Percentiles rank a stretch among this genome's conserved stretches.
Evolutionary conservation across 331 rosid species (phyloP).

Genomic region (Ulmus americana): DNA sequence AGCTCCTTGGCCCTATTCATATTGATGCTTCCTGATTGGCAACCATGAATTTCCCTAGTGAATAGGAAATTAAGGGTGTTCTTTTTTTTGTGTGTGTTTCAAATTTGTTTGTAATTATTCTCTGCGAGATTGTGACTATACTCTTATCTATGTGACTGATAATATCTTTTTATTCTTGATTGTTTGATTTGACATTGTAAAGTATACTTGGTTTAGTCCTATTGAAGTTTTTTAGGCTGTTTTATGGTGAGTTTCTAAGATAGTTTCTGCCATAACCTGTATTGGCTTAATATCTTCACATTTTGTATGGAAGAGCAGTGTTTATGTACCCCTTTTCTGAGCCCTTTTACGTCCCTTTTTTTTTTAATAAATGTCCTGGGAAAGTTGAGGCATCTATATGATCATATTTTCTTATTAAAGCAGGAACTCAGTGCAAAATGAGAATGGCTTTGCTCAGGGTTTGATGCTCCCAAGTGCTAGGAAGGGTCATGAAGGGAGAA

Average conservation of each 20-base stretch:
- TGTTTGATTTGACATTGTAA: neutral
- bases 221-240: neutral
- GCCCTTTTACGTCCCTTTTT: too few relatives aligned
- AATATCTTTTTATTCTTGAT: neutral
- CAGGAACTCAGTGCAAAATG: constrained; percentile 31
- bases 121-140: too few relatives aligned
- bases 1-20: neutral
- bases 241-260: neutral
- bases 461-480: constrained; percentile 14
- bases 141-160: too few relatives aligned
- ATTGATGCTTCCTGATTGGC: neutral
- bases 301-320: neutral
- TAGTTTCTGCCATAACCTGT: neutral
- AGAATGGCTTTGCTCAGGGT: constrained; percentile 32
- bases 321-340: neutral
- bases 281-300: neutral
- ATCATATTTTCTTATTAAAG: constrained; percentile 10
- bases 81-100: neutral
- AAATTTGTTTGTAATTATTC: neutral
- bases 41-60: neutral
- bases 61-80: neutral
- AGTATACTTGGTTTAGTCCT: neutral
- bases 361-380: too few relatives aligned
- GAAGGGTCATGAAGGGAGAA: constrained; percentile 30
- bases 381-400: constrained; percentile 1